These are phyloP conservation scores for Myxozyma monticola DNA, from an alignment of 805 yeast genomes.

Conservation along the genomic window DNA sequence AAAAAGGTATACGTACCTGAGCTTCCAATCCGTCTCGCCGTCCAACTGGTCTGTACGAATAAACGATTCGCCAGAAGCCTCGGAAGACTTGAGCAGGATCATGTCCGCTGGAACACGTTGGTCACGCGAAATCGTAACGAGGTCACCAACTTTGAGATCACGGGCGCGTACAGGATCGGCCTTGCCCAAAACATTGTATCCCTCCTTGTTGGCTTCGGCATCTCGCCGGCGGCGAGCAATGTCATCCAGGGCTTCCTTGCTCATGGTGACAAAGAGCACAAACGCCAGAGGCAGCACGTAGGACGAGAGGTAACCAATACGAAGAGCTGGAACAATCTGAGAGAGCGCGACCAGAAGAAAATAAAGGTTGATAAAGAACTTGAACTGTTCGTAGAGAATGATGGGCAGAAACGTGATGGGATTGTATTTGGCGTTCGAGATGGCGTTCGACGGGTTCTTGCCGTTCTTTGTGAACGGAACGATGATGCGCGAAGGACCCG, in stretches of 20 bases:
- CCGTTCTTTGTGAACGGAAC: conserved; percentile 25
- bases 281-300: conserved; percentile 93
- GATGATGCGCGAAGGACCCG: conserved; percentile 27
- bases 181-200: conserved; percentile 60
- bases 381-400: conserved; percentile 91
- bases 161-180: conserved; percentile 49
- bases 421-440: conserved; percentile 92
- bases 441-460: conserved; percentile 61
- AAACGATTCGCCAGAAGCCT: conserved; percentile 78
- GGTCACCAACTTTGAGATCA: conserved; percentile 80
- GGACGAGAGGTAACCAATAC: conserved; percentile 91
- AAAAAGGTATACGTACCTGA: conserved; percentile 45
- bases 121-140: conserved; percentile 75
- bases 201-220: conserved; percentile 80
- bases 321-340: conserved; percentile 81
- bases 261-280: conserved; percentile 89
- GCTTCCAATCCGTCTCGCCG: conserved; percentile 99
- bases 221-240: conserved; percentile 87
- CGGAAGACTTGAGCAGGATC: conserved; percentile 80
- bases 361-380: conserved; percentile 91
- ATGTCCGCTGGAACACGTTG: conserved; percentile 92
- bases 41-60: conserved; percentile 96
- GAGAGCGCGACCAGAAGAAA: conserved; percentile 91
- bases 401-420: conserved; percentile 85
- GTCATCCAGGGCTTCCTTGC: conserved; percentile 94